Percentiles rank a stretch among this genome's conserved stretches.
These are phyloP conservation scores for Hymenochaete sp. DNA, from an alignment of 1,284 basidiomycete genomes.

Conservation along the genomic window DNA sequence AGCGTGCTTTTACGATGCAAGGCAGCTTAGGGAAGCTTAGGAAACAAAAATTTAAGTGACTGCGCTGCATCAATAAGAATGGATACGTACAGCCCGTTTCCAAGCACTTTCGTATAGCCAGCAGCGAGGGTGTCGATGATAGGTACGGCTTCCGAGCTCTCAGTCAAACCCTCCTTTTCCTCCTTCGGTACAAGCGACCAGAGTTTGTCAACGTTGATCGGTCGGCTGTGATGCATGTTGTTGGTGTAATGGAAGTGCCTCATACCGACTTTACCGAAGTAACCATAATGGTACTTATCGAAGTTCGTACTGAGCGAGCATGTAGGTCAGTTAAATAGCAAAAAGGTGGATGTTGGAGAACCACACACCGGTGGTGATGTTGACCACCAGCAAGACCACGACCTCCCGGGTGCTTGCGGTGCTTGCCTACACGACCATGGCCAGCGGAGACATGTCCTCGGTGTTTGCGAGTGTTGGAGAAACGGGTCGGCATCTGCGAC, in stretches of 20 bases:
- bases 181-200: conserved; percentile 73
- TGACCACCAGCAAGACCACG: conserved; percentile 99
- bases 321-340: too few relatives aligned
- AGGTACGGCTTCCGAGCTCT: conserved; percentile 72
- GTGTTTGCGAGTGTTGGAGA: conserved; percentile 97
- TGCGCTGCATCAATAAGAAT: neutral
- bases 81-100: conserved; percentile 64
- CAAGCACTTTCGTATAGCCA: conserved; percentile 89
- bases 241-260: conserved; percentile 93
- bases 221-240: conserved; percentile 86
- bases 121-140: conserved; percentile 83
- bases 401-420: conserved; percentile 99
- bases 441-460: conserved; percentile 98
- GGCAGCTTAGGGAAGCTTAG: conserved; percentile 69
- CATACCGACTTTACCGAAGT: conserved; percentile 99
- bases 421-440: conserved; percentile 99
- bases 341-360: conserved; percentile 2
- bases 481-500: conserved; percentile 78
- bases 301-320: conserved; percentile 60
- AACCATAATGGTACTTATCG: conserved; percentile 96
- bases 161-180: conserved; percentile 66
- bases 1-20: conserved; percentile 95
- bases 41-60: conserved; percentile 3
- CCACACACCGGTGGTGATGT: conserved; percentile 92
- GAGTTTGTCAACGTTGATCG: conserved; percentile 95